Conservation (phyloP, 805 yeast genomes). For the Wickerhamomyces kurtzmanii region DNA sequence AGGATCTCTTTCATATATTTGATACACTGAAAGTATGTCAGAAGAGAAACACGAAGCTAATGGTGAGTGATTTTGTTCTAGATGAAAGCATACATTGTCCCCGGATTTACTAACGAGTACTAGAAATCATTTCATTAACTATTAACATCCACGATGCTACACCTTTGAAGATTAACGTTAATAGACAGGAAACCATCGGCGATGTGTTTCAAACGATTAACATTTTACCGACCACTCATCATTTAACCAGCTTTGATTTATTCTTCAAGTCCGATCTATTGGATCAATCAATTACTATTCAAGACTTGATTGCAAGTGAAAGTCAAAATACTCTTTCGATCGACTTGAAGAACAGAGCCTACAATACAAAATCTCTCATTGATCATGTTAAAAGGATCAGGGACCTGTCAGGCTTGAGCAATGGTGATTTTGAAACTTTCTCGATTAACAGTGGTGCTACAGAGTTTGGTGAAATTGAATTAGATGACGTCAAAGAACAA, state of each 20-base stretch:
- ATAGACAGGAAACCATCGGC: constrained; percentile 34
- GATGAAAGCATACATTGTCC: no score
- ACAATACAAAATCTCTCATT: constrained; percentile 49
- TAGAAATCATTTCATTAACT: no score
- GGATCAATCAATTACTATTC: constrained; percentile 15
- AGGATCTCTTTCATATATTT: no score
- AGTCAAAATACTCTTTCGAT: constrained; percentile 26
- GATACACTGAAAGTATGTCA: no score
- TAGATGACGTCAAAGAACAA: constrained; percentile 13
- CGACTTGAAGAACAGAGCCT: constrained; percentile 40
- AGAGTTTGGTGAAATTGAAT: constrained; percentile 30
- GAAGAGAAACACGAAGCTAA: constrained; percentile 5
- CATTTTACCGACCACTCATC: constrained; percentile 46
- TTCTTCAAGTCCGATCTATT: constrained; percentile 24
- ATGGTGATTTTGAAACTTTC: constrained; percentile 32
- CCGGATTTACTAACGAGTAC: no score
- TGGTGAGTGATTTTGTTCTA: constrained; percentile 9
- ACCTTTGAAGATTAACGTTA: constrained; percentile 4
- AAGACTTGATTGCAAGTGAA: constrained; percentile 13
- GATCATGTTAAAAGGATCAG: constrained; percentile 57
- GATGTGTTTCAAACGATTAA: constrained; percentile 51
- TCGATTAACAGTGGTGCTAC: constrained; percentile 37
- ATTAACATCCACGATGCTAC: no score
- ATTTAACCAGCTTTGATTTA: constrained; percentile 51
- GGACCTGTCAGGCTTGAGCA: constrained; percentile 48